Percentiles rank a stretch among this genome's conserved stretches.
Conservation (phyloP, 352 stramenopile genomes). For the Elongisporangium undulatum region DNA sequence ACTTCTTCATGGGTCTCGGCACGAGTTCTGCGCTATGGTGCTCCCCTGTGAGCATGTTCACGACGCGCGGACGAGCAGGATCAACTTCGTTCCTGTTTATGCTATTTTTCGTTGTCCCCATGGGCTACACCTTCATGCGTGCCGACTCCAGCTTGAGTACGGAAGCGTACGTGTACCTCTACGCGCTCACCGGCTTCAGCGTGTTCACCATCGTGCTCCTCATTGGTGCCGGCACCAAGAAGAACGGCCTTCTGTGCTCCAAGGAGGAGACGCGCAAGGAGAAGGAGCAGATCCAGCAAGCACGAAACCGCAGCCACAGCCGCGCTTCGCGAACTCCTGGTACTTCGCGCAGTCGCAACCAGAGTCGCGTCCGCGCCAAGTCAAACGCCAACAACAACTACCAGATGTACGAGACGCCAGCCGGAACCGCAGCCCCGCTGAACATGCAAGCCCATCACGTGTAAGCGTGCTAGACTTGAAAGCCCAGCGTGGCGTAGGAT, state of each 20-base stretch:
- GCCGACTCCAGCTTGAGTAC: slow-evolving; percentile 26
- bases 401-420: slow-evolving; percentile 59
- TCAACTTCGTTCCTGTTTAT: slow-evolving; percentile 48
- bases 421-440: slow-evolving; percentile 27
- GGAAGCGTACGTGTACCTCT: slow-evolving; percentile 49
- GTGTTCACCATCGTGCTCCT: slow-evolving; percentile 38
- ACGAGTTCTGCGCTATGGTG: slow-evolving; percentile 55
- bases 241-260: slow-evolving; percentile 59
- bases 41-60: slow-evolving; percentile 64
- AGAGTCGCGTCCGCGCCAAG: slow-evolving; percentile 56
- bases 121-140: slow-evolving; percentile 60
- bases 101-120: slow-evolving; percentile 47
- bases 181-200: slow-evolving; percentile 38
- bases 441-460: slow-evolving; percentile 18
- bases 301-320: slow-evolving; percentile 39
- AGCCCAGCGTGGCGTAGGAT: not conserved
- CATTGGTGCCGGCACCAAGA: slow-evolving; percentile 45
- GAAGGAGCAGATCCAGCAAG: slow-evolving; percentile 22
- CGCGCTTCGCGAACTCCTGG: slow-evolving; percentile 34
- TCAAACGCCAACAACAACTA: slow-evolving; percentile 45
- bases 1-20: slow-evolving; percentile 76
- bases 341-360: slow-evolving; percentile 44
- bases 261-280: slow-evolving; percentile 40
- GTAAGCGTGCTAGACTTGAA: not conserved
- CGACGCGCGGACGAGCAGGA: slow-evolving; percentile 38